Evolutionary conservation across 1,139 yeast genomes (phyloP), one percentile per base, ranked within the genome.

Genomic region (Suhomyces atakaporum): DNA sequence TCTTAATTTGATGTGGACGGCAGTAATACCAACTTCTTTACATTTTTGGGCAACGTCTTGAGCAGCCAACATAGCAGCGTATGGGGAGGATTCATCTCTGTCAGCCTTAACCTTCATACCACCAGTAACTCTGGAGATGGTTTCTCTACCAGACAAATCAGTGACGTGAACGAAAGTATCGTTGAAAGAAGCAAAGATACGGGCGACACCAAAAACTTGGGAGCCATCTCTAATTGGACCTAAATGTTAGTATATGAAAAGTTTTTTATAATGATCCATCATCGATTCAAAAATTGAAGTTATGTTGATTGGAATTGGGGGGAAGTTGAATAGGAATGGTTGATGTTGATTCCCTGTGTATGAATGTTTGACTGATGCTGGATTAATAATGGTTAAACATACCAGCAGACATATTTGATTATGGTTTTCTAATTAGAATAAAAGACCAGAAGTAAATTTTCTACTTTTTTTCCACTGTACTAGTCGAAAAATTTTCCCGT

Each of bases 41-140:
- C 97, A 90, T 75, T 85, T 88, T 62, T 74, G 94, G 66, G 98
- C 98, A 67, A 87, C 99, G 67, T 94, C 99, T 81, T 94, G 99
- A 57, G 99, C 98, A 73, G 99, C 99, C 83, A 94, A 85, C 99
- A 94, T 94, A 69, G 97, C 98, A 68, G 99, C 99, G 84, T 94
- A 94, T 74, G 99, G 98, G 58, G 98, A 88, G 53, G 98, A 92
- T 83, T 94, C 98, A 73, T 94, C 99, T 83, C 97, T 89, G 79
- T 94, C 99, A 65, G 98, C 98, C 84, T 94, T 94, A 73, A 94
- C 99, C 84, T 94, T 94, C 98, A 94, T 94, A 82, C 99, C 99
- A 83, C 99, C 98, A 70, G 99, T 94, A 60, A 94, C 97, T 81
- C 98, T 89, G 80, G 96, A 84, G 70, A 94, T 92, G 80, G 99